Evolutionary conservation across 768 basidiomycete genomes (phyloP).

Genomic region (Cyclocybe cylindracea): DNA sequence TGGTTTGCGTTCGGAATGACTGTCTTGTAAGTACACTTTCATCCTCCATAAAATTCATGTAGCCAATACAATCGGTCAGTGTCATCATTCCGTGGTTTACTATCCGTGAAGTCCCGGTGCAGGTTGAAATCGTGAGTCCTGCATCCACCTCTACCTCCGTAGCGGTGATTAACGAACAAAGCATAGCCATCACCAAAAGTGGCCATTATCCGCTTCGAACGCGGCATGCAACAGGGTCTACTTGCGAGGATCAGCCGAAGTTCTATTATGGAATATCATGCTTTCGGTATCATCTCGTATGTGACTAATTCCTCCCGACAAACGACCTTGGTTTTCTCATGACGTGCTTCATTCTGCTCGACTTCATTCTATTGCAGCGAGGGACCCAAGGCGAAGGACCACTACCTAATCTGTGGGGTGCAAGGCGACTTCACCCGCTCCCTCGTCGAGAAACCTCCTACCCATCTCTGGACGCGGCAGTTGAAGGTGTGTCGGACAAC

Average conservation of each 20-base stretch:
- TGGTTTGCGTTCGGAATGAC: slow-evolving; percentile 81
- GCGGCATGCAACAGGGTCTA: slow-evolving; percentile 86
- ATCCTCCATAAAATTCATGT: neutral
- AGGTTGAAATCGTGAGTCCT: slow-evolving; percentile 67
- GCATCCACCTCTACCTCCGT: neutral
- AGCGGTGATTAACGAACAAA: slow-evolving; percentile 7
- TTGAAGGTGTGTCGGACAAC: slow-evolving; percentile 55
- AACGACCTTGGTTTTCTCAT: slow-evolving; percentile 1
- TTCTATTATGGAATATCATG: slow-evolving; percentile 80
- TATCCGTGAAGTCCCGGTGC: slow-evolving; percentile 73
- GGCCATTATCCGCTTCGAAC: slow-evolving; percentile 74
- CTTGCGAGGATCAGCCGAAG: slow-evolving; percentile 78
- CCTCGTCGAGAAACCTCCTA: slow-evolving; percentile 73
- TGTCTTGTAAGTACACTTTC: slow-evolving; percentile 49
- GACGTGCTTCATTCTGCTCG: slow-evolving; percentile 2
- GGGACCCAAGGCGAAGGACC: slow-evolving; percentile 69
- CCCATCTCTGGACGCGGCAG: slow-evolving; percentile 75
- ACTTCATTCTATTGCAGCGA: slow-evolving; percentile 42
- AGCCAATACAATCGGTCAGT: slow-evolving; percentile 31
- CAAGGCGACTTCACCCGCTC: slow-evolving; percentile 81
- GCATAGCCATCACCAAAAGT: slow-evolving; percentile 78
- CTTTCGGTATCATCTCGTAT: slow-evolving; percentile 82
- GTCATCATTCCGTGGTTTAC: slow-evolving; percentile 78
- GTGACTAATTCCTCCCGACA: slow-evolving; percentile 19
- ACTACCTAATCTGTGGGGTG: slow-evolving; percentile 84